Evolutionary conservation across 106 monocot genomes (phyloP).

Genomic region (Cymbidium sinense): DNA sequence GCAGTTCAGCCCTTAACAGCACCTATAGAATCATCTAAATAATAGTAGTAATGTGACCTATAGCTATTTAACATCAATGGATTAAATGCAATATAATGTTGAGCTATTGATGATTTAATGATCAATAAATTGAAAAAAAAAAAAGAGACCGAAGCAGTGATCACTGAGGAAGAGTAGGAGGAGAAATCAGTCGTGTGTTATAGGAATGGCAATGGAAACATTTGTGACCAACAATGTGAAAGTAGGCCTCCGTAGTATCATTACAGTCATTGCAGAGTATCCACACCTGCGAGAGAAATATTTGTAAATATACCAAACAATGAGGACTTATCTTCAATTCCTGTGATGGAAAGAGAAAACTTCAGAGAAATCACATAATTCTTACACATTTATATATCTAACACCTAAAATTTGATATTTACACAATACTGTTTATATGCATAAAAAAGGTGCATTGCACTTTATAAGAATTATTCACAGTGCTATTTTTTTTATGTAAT

Average conservation of each 20-base stretch:
- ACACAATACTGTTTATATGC: too few relatives aligned
- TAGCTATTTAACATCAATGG: neutral
- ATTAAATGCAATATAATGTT: neutral
- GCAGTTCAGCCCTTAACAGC: too few relatives aligned
- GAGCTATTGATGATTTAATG: neutral
- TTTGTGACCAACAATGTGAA: constrained; percentile 51
- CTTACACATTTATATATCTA: too few relatives aligned
- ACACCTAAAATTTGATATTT: too few relatives aligned
- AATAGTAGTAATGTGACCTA: neutral
- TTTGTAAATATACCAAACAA: neutral
- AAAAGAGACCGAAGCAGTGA: neutral
- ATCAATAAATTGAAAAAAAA: neutral
- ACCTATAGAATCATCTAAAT: too few relatives aligned
- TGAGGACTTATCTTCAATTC: neutral
- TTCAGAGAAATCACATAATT: too few relatives aligned
- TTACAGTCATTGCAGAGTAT: constrained; percentile 92
- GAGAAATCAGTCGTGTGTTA: constrained; percentile 34
- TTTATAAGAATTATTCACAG: too few relatives aligned
- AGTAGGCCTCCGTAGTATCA: constrained; percentile 49
- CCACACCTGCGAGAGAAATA: constrained; percentile 52
- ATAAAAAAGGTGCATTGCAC: too few relatives aligned
- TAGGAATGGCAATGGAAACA: constrained; percentile 43
- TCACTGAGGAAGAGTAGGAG: constrained; percentile 22
- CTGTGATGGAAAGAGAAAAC: neutral
- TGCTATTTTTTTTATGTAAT: too few relatives aligned